Conservation (phyloP, 1,284 basidiomycete genomes). For the Ceratobasidium sp. region DNA sequence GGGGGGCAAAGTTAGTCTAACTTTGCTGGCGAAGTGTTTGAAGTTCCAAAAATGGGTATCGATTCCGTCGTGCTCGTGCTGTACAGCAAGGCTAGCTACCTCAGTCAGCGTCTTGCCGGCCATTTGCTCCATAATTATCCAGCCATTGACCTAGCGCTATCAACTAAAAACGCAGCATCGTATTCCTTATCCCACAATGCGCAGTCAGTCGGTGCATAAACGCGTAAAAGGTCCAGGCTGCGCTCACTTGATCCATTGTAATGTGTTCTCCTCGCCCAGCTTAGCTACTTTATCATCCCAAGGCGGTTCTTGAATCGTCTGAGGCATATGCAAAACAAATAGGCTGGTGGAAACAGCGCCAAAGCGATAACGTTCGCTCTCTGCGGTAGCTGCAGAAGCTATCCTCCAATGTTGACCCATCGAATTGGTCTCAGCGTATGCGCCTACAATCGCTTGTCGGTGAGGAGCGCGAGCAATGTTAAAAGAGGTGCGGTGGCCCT, state of each 20-base stretch:
- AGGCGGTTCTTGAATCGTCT: constrained; percentile 24
- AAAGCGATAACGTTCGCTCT: too few species aligned
- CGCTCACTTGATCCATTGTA: constrained; percentile 1
- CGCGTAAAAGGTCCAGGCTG: background rate
- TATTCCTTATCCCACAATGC: constrained; percentile 1
- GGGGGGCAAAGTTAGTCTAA: background rate
- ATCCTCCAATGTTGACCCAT: too few species aligned
- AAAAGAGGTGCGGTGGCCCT: too few species aligned
- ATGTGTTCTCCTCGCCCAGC: constrained; percentile 14
- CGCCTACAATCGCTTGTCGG: too few species aligned
- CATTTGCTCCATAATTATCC: constrained; percentile 65
- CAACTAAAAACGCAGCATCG: constrained; percentile 62
- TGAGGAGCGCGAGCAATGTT: too few species aligned
- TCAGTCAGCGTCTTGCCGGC: constrained; percentile 61
- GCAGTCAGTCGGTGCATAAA: too few species aligned
- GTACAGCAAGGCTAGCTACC: constrained; percentile 61
- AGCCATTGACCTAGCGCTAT: constrained; percentile 72
- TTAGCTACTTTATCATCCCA: background rate
- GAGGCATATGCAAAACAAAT: constrained; percentile 1
- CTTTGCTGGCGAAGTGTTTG: too few species aligned
- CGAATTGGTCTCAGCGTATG: too few species aligned
- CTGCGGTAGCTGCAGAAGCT: too few species aligned
- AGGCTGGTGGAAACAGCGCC: too few species aligned
- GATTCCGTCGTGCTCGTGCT: constrained; percentile 66
- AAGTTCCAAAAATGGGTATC: constrained; percentile 68